Percentiles rank a stretch among this genome's conserved stretches.
Evolutionary conservation across 2,329 filamentous ascomycete genomes (phyloP).

Genomic region (Orbilia brochopaga): DNA sequence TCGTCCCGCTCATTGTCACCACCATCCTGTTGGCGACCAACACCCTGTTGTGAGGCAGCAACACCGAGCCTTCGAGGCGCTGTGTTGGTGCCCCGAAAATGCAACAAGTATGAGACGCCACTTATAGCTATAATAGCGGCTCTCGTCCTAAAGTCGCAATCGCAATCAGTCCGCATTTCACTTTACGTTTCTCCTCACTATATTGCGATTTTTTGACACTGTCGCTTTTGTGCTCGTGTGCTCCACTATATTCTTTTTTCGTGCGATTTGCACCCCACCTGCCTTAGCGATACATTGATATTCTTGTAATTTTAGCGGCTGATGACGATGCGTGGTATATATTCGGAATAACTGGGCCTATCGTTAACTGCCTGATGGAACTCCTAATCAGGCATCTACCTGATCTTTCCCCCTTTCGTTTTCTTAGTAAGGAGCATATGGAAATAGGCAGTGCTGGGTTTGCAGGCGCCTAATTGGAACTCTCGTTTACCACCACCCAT

Average conservation of each 20-base stretch:
- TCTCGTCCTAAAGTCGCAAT: not conserved
- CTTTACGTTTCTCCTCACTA: not conserved
- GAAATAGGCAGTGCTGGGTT: not conserved
- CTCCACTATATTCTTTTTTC: not conserved
- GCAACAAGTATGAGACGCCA: conserved; percentile 18
- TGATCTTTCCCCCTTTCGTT: not conserved
- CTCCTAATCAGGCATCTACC: not conserved
- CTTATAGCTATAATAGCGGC: too few relatives aligned
- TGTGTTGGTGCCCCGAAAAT: conserved; percentile 47
- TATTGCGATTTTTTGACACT: conserved; percentile 5
- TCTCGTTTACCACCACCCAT: not conserved
- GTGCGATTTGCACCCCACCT: not conserved
- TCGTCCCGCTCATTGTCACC: not conserved
- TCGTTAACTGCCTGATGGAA: not conserved
- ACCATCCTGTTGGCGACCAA: not conserved
- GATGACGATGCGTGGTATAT: not conserved
- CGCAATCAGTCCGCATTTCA: not conserved
- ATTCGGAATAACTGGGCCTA: not conserved
- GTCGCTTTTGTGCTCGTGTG: not conserved
- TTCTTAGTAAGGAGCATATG: not conserved
- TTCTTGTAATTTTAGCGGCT: conserved; percentile 1
- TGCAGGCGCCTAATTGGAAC: not conserved
- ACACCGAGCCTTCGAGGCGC: not conserved
- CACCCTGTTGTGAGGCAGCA: not conserved
- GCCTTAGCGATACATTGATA: conserved; percentile 2